These are phyloP conservation scores for Zelopaecilomyces penicillatus DNA, from an alignment of 2,329 filamentous ascomycete species.

Conservation along the genomic window DNA sequence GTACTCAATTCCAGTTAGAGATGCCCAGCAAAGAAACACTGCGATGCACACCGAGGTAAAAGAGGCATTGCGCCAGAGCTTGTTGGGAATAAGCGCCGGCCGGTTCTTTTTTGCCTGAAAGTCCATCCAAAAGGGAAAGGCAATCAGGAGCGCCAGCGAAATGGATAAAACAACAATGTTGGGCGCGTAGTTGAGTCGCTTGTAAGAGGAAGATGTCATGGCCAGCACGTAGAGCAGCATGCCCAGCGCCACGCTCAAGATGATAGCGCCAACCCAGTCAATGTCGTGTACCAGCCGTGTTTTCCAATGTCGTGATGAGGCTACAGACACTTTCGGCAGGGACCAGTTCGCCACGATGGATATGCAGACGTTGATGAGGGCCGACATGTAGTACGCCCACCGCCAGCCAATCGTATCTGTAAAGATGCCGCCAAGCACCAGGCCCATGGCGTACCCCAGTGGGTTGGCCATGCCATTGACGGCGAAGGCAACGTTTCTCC, in stretches of 20 bases:
- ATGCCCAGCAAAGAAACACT: constrained; percentile 32
- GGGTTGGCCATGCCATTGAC: constrained; percentile 37
- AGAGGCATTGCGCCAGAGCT: constrained; percentile 43
- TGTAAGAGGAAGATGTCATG: constrained; percentile 27
- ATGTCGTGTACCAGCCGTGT: constrained; percentile 30
- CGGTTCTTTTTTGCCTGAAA: constrained; percentile 7
- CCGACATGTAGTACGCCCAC: constrained; percentile 34
- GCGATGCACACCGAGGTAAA: constrained; percentile 44
- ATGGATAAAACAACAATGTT: constrained; percentile 8
- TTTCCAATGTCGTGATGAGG: constrained; percentile 19
- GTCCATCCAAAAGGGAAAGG: constrained; percentile 10
- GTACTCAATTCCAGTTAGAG: constrained; percentile 35
- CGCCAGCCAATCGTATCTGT: constrained; percentile 40
- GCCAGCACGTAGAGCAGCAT: constrained; percentile 45
- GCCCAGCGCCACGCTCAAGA: constrained; percentile 37
- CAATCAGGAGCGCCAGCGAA: constrained; percentile 4
- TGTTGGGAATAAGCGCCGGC: constrained; percentile 40
- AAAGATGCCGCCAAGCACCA: constrained; percentile 42
- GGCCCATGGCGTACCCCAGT: constrained; percentile 38
- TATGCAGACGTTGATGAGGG: constrained; percentile 27
- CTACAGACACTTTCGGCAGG: constrained; percentile 18
- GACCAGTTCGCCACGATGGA: constrained; percentile 29
- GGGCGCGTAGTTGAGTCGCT: neutral
- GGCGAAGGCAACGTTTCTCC: constrained; percentile 34
- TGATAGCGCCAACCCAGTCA: constrained; percentile 43